Base-by-base conservation (phyloP, 2,329 filamentous ascomycete genomes). In the Fusarium compactum region DNA sequence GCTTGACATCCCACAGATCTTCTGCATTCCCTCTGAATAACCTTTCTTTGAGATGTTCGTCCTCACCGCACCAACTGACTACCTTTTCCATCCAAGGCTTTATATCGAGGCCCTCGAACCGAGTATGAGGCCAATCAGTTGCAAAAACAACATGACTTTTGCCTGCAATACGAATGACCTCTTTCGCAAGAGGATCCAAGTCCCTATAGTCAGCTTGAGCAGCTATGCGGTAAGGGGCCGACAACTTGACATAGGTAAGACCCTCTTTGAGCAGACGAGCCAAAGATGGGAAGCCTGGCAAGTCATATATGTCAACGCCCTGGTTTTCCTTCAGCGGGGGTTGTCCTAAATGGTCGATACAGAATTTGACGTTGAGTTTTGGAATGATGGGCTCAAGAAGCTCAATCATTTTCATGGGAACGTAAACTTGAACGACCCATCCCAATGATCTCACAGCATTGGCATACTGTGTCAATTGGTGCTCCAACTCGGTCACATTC, bases 111-210 rank as follows among this genome's bases (percentile, higher is more conserved):
- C 84, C 84, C 24, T 89, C 85, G 63, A 86, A 90, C 15, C 88
- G 81, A 5, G 89, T 91, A 76, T 90, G 88, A 22, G 89, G 89
- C 89, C 88, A 90, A 71, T 90, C 88, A 0, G 86, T 88, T 2
- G 87, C 87, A 76, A 88, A 90, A 0, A 90, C 83, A 12, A 88
- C 79, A 18, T 83, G 79, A 24, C 62, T 74, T 20, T 82, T 76
- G 6, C 75, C 75, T 14, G 81, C 84, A 7, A 82, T 76, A 6
- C 76, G 75, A 34, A 89, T 70, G 10, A 90, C 76, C 69, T 89
- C 84, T 16, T 76, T 78, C 11, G 82, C 83, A 41, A 90, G 77
- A 3, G 81, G 80, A 55, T 85, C 82, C 6, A 88, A 68, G 47
- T 86, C 81, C 29, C 77, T 78, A 62, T 85, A 80, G 24, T 82